Base-by-base conservation (phyloP, 2,329 filamentous ascomycete species). In the Dendrostoma leiphaemia region DNA sequence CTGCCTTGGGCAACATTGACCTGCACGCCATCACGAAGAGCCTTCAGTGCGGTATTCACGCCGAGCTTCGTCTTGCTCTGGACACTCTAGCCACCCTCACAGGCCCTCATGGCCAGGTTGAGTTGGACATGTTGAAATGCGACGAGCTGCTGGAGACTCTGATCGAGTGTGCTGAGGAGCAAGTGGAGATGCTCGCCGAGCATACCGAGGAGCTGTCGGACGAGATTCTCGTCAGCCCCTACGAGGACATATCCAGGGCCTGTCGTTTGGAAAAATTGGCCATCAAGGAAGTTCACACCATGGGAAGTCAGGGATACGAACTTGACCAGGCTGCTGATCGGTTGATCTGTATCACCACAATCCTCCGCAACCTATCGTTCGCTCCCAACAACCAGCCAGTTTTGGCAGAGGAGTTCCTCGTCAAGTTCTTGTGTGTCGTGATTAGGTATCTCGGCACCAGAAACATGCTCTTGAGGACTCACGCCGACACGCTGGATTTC, bases 311-410 rank as follows among this genome's bases (percentile, higher is more conserved):
- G 13, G 88, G 87, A 28, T 93, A 96, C 67, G 85, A 93, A 48
- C 80, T 97, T 2, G 90, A 96, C 64, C 85, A 89, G 47, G 89
- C 92, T 2, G 91, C 92, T 4, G 92, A 97, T 63, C 84, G 88
- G 56, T 72, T 99, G 45, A 86, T 97, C 53, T 95, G 91, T 65
- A 88, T 97, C 60, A 96, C 91, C 1, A 96, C 91, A 0, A 92
- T 97, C 53, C 73, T 99, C 44, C 88, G 94, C 56, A 99, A 99
- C 63, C 80, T 97, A 15, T 97, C 94, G 0, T 97, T 96, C 69
- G 81, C 81, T 67, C 88, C 81, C 71, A 67, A 72, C 26, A 97
- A 97, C 62, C 90, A 94, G 62, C 70, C 71, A 4, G 73, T 86
- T 1, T 80, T 99, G 10, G 89, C 90, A 1, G 88, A 51, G 21